Evolutionary conservation across 768 basidiomycete species (phyloP).

Genomic region (Boletellus sp.): DNA sequence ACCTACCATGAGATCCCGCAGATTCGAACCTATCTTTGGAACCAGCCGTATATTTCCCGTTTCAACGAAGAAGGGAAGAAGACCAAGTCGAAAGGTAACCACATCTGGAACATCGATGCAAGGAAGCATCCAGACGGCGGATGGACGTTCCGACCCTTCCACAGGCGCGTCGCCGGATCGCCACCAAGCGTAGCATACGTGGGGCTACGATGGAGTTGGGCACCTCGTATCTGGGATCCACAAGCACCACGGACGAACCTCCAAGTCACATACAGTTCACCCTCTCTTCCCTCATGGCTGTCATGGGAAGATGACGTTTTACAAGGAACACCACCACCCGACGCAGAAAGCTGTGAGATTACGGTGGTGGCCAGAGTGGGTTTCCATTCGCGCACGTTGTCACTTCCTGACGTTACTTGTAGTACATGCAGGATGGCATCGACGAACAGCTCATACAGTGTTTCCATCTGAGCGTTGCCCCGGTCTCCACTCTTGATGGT

Average conservation of each 20-base stretch:
- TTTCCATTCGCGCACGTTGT: slow-evolving; percentile 9
- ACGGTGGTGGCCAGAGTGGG: slow-evolving; percentile 73
- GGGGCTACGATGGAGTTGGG: slow-evolving; percentile 82
- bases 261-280: slow-evolving; percentile 76
- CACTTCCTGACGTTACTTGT: slow-evolving; percentile 10
- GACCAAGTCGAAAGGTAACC: slow-evolving; percentile 98
- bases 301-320: slow-evolving; percentile 83
- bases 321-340: slow-evolving; percentile 73
- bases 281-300: slow-evolving; percentile 82
- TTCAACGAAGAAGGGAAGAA: slow-evolving; percentile 99
- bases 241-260: slow-evolving; percentile 82
- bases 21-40: slow-evolving; percentile 96
- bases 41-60: slow-evolving; percentile 87
- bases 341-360: slow-evolving; percentile 72
- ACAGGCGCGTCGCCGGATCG: slow-evolving; percentile 80
- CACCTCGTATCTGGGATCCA: slow-evolving; percentile 95
- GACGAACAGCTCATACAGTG: slow-evolving; percentile 66
- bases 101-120: slow-evolving; percentile 99
- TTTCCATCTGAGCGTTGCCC: slow-evolving; percentile 71
- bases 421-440: slow-evolving; percentile 66
- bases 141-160: slow-evolving; percentile 88
- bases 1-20: slow-evolving; percentile 33
- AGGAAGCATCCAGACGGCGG: slow-evolving; percentile 69
- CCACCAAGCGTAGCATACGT: slow-evolving; percentile 81
- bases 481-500: slow-evolving; percentile 50